Conservation (phyloP, 169 alveolate species). For the Plasmodium inui region DNA sequence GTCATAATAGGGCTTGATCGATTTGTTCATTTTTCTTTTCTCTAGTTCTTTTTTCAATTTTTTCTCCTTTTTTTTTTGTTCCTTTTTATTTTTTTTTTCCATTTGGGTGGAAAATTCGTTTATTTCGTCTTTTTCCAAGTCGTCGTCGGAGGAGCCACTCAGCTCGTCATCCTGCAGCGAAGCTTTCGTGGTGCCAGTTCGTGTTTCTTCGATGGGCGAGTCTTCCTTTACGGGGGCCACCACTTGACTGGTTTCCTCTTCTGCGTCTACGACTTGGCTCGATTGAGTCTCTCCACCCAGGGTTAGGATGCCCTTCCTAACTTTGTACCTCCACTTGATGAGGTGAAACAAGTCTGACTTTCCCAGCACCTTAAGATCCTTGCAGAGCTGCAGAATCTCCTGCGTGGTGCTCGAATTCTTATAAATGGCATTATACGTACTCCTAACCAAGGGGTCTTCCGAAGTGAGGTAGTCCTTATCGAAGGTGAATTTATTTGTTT, state of each 20-base stretch:
- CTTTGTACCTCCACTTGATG: constrained; percentile 90
- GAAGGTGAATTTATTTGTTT: constrained; percentile 79
- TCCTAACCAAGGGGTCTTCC: constrained; percentile 59
- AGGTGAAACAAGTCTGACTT: constrained; percentile 87
- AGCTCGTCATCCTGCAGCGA: constrained; percentile 77
- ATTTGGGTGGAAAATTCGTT: constrained; percentile 54
- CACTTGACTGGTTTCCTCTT: constrained; percentile 74
- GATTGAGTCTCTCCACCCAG: neutral
- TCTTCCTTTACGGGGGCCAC: constrained; percentile 65
- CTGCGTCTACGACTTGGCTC: constrained; percentile 77
- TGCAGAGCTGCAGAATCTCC: constrained; percentile 84
- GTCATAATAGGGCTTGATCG: constrained; percentile 51
- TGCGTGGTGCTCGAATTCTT: constrained; percentile 85
- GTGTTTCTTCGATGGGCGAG: constrained; percentile 78
- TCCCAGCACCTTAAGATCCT: constrained; percentile 90
- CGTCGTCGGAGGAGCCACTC: constrained; percentile 78
- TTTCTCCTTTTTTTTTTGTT: constrained; percentile 60
- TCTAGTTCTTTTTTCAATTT: constrained; percentile 66
- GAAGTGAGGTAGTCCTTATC: constrained; percentile 53
- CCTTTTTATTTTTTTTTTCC: constrained; percentile 54
- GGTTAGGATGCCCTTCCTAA: constrained; percentile 36
- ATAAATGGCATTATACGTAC: constrained; percentile 53
- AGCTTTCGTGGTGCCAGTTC: constrained; percentile 82
- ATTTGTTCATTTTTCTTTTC: constrained; percentile 34
- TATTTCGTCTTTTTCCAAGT: constrained; percentile 33